Base-by-base conservation (phyloP, 805 yeast species). In the Candida nonsorbophila region DNA sequence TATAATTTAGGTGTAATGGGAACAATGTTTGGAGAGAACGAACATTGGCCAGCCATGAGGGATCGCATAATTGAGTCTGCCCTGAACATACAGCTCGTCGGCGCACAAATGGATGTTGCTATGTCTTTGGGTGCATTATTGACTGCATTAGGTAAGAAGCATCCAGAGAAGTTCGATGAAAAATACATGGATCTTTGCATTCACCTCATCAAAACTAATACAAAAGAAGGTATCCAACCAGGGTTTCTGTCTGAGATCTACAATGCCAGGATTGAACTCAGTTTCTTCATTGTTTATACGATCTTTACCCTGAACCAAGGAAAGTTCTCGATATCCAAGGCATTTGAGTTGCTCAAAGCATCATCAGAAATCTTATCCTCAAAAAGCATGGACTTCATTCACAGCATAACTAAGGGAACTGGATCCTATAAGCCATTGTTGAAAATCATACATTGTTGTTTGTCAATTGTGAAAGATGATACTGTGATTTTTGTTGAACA, bases 81-180 rank as follows among this genome's bases (percentile, higher is more conserved):
- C 36, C 52, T 77, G 24, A 79, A 79, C 42, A 47, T 77, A 27
- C 85, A 85, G 37, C 69, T 67, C 41, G 67, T 76, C 6, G 68
- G 77, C 22, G 69, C 88, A 1, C 94, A 86, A 44, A 62, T 79
- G 10, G 62, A 74, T 4, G 72, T 83, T 13, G 81, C 85, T 3
- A 80, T 79, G 42, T 72, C 94, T 0, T 77, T 84, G 71, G 87
- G 90, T 28, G 86, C 92, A 1, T 59, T 87, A 19, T 38, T 85
- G 14, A 77, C 90, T 0, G 74, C 90, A 0, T 79, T 61, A 43
- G 69, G 82, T 34, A 70, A 75, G 37, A 62, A 58, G 25, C 62
- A 58, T 40, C 53, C 53, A 6, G 45, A 67, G 25, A 47, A 67
- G 25, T 37, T 62, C 16, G 14, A 37, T 6, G 37, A 29, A 8